Conservation (phyloP, 2,329 filamentous ascomycete genomes). For the Nothopassalora personata region DNA sequence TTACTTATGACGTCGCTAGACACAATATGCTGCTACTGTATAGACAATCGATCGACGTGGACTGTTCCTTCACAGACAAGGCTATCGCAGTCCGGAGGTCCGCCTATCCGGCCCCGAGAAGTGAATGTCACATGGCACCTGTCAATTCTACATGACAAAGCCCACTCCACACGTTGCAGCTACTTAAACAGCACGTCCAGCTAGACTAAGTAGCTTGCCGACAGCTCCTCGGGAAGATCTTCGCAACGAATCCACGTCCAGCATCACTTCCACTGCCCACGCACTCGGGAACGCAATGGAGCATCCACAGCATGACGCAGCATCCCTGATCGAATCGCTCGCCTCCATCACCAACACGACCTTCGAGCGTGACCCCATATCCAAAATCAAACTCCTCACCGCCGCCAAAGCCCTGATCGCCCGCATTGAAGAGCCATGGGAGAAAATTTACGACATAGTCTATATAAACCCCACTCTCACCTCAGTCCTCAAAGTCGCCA, state of each 20-base stretch:
- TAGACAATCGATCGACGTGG: too few relatives aligned
- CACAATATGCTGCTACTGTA: too few relatives aligned
- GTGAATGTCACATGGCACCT: too few relatives aligned
- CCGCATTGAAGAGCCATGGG: constrained; percentile 14
- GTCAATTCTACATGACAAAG: too few relatives aligned
- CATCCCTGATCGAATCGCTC: background rate
- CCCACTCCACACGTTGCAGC: background rate
- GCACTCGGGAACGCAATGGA: too few relatives aligned
- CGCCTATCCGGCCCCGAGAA: too few relatives aligned
- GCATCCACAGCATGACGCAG: background rate
- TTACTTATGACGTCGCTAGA: too few relatives aligned
- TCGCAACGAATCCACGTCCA: too few relatives aligned
- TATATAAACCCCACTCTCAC: constrained; percentile 9
- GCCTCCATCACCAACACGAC: constrained; percentile 2
- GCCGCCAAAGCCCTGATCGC: constrained; percentile 10
- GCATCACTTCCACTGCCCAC: too few relatives aligned
- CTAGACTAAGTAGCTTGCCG: background rate
- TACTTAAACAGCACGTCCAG: background rate
- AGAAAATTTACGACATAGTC: constrained; percentile 11
- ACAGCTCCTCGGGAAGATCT: too few relatives aligned
- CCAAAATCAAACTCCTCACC: constrained; percentile 3
- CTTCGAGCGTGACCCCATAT: constrained; percentile 5
- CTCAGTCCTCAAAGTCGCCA: constrained; percentile 4
- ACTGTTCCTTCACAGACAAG: too few relatives aligned
- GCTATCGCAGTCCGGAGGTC: too few relatives aligned